Base-by-base conservation (phyloP, 2,329 filamentous ascomycete genomes). In the Purpureocillium takamizusanense region DNA sequence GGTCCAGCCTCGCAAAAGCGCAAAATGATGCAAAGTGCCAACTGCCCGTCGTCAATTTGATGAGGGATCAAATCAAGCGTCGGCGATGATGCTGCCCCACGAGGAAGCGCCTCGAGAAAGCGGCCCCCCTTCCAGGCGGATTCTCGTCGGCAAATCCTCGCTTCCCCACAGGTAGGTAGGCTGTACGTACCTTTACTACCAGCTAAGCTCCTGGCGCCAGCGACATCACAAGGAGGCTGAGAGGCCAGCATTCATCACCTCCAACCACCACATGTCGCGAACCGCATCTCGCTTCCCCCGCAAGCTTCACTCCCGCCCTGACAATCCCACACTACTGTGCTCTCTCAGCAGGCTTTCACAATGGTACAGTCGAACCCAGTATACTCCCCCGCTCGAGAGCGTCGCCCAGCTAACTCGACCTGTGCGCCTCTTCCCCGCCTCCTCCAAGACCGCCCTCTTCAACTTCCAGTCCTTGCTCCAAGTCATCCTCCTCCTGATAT, bases 391-490 rank as follows among this genome's bases (percentile, higher is more conserved):
- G 13, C 15, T 30, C 21, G 10, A 25, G 21, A 25, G 6, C 10
- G 21, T 25, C 10, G 21, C 6, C 21, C 5, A 25, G 28, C 27
- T 38, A 16, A 41, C 23, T n/a, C 30, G 35, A 45, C 13, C 15
- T 18, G 21, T 16, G 21, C 21, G 6, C 21, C 21, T 10, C 21
- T 25, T 25, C 21, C 10, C 21, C 21, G 28, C 7, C 18, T 4
- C n/a, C 13, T 16, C 14, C 14, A 55, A 95, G 92, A 85, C 92
- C 42, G 92, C 92, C 39, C 83, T 98, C 55, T 95, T 98, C 81
- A 97, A 97, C 69, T 97, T 98, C 71, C 88, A 95, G 65, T 94
- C 88, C 42, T 83, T 97, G 51, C 78, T 98, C 52, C 78, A 97
- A 53, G 90, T 95, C 50, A 80, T 98, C 54, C 80, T 98, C 37